Conservation (phyloP, 371 early-diverging fungal genomes). For the Apophysomyces sp. region DNA sequence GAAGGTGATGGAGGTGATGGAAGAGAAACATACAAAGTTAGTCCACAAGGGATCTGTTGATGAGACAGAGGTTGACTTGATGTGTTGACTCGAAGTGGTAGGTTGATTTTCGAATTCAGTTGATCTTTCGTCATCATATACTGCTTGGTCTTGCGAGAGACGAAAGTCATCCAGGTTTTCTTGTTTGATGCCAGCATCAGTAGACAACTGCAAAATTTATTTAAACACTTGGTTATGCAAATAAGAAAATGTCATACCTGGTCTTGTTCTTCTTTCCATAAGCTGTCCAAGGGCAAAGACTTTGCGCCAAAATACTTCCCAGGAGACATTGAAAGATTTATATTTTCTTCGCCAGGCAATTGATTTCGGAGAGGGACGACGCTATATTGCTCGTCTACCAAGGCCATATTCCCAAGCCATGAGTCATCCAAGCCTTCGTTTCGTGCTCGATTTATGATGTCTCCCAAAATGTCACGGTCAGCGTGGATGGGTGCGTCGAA, state of each 20-base stretch:
- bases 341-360: not conserved
- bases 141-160: not conserved
- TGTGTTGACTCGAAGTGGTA: not conserved
- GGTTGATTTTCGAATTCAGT: not conserved
- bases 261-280: constrained; percentile 1
- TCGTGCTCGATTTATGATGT: constrained; percentile 6
- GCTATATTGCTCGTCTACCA: constrained; percentile 20
- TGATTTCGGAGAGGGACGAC: constrained; percentile 17
- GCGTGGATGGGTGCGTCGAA: constrained; percentile 21
- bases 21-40: not conserved
- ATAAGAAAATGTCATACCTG: not conserved
- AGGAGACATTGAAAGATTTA: constrained; percentile 19
- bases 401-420: constrained; percentile 6
- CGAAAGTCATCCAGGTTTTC: not conserved
- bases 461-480: constrained; percentile 19
- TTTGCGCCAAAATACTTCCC: constrained; percentile 35
- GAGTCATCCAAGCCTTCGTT: not conserved
- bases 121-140: not conserved
- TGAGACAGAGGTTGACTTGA: not conserved
- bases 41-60: not conserved
- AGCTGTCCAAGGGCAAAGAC: constrained; percentile 26
- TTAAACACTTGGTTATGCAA: no score
- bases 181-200: not conserved
- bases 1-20: not conserved
- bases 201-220: no score